phyloP scores from a whole-genome alignment of 2,329 filamentous ascomycete genomes.

The Venturia asperata region DNA sequence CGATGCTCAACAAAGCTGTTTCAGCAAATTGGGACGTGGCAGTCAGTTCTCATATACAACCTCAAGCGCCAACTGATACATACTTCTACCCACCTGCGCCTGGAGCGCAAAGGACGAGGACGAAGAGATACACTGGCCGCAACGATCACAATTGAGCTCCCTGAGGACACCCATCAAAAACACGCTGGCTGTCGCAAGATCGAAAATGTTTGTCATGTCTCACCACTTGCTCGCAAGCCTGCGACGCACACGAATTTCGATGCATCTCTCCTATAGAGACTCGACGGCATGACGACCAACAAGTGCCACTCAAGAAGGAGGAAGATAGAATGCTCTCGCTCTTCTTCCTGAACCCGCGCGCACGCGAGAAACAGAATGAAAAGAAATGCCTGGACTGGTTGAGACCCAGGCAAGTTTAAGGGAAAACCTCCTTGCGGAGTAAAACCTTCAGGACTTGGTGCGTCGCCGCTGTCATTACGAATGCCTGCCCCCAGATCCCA shows the following conservation, averaged over 20 bases:
- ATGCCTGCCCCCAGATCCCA: constrained; percentile 3
- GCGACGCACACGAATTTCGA: neutral
- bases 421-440: constrained; percentile 3
- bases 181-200: neutral
- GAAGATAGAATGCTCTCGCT: neutral
- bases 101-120: neutral
- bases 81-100: neutral
- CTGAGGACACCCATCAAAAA: neutral
- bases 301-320: neutral
- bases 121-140: neutral
- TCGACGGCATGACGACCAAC: neutral
- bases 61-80: neutral
- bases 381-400: neutral
- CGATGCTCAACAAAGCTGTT: neutral
- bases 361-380: constrained; percentile 2
- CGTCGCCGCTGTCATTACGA: constrained; percentile 9
- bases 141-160: neutral
- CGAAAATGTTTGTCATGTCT: neutral
- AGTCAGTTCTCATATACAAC: neutral
- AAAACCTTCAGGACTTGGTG: constrained; percentile 1
- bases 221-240: neutral
- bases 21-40: neutral
- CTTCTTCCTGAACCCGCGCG: constrained; percentile 9
- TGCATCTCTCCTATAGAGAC: neutral
- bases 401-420: neutral